These are phyloP conservation scores for Pyrrhoderma lamaoense DNA, from an alignment of 1,284 basidiomycete species.

Conservation along the genomic window DNA sequence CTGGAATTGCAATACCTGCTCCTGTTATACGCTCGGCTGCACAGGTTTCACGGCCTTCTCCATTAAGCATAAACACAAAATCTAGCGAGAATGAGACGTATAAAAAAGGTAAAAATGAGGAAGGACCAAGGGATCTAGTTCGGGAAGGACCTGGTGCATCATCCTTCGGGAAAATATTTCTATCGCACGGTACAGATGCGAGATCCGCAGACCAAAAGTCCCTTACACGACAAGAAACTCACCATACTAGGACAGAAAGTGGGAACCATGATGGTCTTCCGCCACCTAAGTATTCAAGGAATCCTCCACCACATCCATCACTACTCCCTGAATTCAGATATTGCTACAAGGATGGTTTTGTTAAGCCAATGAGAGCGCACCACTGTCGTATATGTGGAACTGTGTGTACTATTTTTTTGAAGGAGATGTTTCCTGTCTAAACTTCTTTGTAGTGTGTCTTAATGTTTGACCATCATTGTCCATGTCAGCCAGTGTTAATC, in stretches of 20 bases:
- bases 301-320: conserved; percentile 40
- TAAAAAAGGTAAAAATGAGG: too few relatives aligned
- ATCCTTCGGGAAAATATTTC: too few relatives aligned
- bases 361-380: conserved; percentile 67
- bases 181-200: too few relatives aligned
- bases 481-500: conserved; percentile 37
- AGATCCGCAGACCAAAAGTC: too few relatives aligned
- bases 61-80: background rate
- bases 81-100: too few relatives aligned
- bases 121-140: too few relatives aligned
- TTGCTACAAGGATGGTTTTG: conserved; percentile 46
- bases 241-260: too few relatives aligned
- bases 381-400: conserved; percentile 71
- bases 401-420: conserved; percentile 32
- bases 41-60: background rate
- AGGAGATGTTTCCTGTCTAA: background rate
- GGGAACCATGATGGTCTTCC: background rate
- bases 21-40: background rate
- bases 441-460: conserved; percentile 46
- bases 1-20: background rate
- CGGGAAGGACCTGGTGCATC: too few relatives aligned
- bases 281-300: conserved; percentile 22
- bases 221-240: too few relatives aligned
- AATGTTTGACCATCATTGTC: conserved; percentile 74
- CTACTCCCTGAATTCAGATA: conserved; percentile 52